Conservation (phyloP, 306 rosid genomes). For the Lathyrus aphaca region DNA sequence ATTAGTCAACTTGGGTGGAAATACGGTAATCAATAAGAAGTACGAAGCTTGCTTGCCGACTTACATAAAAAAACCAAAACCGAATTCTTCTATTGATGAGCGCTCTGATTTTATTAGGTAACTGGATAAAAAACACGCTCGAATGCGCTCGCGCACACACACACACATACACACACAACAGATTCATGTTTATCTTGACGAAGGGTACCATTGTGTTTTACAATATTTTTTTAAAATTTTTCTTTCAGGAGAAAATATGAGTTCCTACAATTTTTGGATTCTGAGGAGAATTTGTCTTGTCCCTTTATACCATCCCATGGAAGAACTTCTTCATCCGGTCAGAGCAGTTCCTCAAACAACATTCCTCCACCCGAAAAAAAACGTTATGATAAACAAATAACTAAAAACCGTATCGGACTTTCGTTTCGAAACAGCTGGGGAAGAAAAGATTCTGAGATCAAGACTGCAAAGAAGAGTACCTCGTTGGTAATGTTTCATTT, state of each 20-base stretch:
- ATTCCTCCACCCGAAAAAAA: slow-evolving; percentile 47
- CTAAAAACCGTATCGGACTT: slow-evolving; percentile 64
- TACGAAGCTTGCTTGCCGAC: slow-evolving; percentile 76
- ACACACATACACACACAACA: not conserved
- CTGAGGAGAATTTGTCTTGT: slow-evolving; percentile 52
- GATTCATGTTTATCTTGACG: not conserved
- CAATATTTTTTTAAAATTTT: slow-evolving; percentile 15
- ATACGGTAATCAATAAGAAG: slow-evolving; percentile 63
- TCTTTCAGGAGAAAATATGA: slow-evolving; percentile 86
- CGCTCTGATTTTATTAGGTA: slow-evolving; percentile 86
- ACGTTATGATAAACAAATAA: slow-evolving; percentile 55
- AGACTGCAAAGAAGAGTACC: slow-evolving; percentile 54
- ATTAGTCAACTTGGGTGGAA: slow-evolving; percentile 77
- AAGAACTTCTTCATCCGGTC: slow-evolving; percentile 35
- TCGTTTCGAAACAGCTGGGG: slow-evolving; percentile 79
- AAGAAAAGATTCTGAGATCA: slow-evolving; percentile 72
- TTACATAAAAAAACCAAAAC: slow-evolving; percentile 60
- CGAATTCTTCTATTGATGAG: slow-evolving; percentile 73
- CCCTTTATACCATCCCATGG: slow-evolving; percentile 52
- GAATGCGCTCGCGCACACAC: too few relatives aligned
- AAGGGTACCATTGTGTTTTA: slow-evolving; percentile 24
- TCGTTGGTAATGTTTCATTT: slow-evolving; percentile 61
- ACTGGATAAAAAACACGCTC: not conserved
- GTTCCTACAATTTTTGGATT: slow-evolving; percentile 55
- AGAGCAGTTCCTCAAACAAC: slow-evolving; percentile 34